A percentile compares a stretch with the other conserved stretches of the same genome.
Evolutionary conservation across 2,329 filamentous ascomycete genomes (phyloP).

Genomic region (Tricladium varicosporioides): DNA sequence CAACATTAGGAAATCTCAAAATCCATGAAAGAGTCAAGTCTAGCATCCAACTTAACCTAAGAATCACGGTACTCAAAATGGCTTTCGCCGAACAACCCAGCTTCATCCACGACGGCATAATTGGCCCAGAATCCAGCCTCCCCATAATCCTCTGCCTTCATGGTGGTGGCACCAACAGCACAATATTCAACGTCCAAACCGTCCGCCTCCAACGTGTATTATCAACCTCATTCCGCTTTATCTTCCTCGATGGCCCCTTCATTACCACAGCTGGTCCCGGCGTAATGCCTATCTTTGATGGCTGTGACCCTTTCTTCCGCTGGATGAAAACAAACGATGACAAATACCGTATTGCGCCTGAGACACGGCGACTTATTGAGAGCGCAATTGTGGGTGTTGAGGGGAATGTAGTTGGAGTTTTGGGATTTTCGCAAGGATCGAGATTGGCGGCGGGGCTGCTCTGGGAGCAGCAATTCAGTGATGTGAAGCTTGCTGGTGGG

Average conservation of each 20-base stretch:
- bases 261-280: constrained; percentile 13
- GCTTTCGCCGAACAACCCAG: not conserved
- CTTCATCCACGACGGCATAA: constrained; percentile 3
- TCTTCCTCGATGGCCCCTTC: constrained; percentile 19
- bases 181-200: constrained; percentile 19
- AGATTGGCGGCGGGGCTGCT: constrained; percentile 60
- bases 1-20: not conserved
- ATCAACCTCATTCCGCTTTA: constrained; percentile 11
- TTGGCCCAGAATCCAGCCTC: not conserved
- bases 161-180: constrained; percentile 11
- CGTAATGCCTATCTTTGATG: constrained; percentile 19
- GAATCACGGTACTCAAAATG: not conserved
- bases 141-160: constrained; percentile 18
- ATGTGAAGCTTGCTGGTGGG: not conserved
- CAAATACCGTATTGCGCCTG: constrained; percentile 2
- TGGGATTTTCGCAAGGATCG: constrained; percentile 68
- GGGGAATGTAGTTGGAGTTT: constrained; percentile 47
- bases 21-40: not conserved
- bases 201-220: constrained; percentile 15
- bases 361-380: constrained; percentile 1
- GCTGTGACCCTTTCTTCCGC: constrained; percentile 16
- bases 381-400: not conserved
- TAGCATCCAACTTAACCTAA: too few relatives aligned
- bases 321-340: constrained; percentile 11
- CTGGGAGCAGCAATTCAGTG: constrained; percentile 53